Percentiles rank a stretch among this genome's conserved stretches.
Evolutionary conservation across 1,284 basidiomycete species (phyloP).

Genomic region (Puccinia coronata): DNA sequence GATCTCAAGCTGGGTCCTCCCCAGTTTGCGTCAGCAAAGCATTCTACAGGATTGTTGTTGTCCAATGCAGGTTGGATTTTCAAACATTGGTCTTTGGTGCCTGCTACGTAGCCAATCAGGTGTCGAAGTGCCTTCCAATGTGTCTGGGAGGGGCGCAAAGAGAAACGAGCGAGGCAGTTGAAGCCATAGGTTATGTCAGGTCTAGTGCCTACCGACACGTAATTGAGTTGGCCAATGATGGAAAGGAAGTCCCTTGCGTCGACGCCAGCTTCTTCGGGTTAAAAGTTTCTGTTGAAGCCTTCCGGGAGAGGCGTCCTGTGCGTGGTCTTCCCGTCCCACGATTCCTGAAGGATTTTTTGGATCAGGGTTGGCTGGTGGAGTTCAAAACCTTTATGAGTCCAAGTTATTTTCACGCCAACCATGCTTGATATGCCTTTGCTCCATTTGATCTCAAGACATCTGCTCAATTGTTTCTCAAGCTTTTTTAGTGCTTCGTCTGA

Average conservation of each 20-base stretch:
- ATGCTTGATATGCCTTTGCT: not conserved
- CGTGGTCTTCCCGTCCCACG: not conserved
- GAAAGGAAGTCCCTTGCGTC: not conserved
- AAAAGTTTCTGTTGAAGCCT: no score
- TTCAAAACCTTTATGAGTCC: not conserved
- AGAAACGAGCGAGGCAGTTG: not conserved
- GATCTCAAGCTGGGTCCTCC: constrained; percentile 8
- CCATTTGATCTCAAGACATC: constrained; percentile 16
- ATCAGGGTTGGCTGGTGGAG: not conserved
- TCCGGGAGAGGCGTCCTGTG: not conserved
- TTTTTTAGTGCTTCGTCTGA: constrained; percentile 1
- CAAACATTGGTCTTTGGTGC: not conserved
- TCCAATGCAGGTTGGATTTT: not conserved
- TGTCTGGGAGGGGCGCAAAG: not conserved
- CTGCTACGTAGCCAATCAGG: not conserved
- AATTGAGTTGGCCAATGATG: constrained; percentile 1
- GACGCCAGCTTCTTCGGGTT: not conserved
- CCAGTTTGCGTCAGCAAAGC: constrained; percentile 1
- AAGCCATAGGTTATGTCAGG: constrained; percentile 25
- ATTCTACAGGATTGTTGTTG: not conserved
- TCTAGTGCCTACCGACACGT: constrained; percentile 2
- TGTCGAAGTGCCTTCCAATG: constrained; percentile 26
- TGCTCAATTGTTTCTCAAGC: not conserved
- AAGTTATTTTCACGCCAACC: no score
- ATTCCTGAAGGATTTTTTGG: not conserved